Conservation (phyloP, 352 stramenopile genomes). For the Pythium graminicola region DNA sequence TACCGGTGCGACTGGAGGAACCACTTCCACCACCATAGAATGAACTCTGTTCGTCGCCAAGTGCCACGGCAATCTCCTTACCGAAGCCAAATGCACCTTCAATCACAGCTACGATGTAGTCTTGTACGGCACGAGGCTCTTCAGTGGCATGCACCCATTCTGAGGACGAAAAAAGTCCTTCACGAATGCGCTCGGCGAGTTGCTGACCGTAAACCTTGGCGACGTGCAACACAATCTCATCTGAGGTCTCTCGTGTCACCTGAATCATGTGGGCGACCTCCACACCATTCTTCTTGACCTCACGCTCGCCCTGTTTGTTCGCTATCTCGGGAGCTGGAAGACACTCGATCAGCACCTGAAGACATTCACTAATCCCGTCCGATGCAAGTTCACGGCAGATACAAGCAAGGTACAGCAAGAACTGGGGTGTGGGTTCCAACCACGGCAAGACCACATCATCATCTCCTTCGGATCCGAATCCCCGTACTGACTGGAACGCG, state of each 20-base stretch:
- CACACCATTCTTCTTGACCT: constrained; percentile 18
- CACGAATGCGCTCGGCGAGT: constrained; percentile 37
- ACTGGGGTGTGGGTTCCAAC: constrained; percentile 55
- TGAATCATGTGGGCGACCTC: constrained; percentile 75
- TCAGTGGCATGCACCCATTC: constrained; percentile 55
- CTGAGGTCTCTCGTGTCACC: constrained; percentile 53
- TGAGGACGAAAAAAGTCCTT: constrained; percentile 30
- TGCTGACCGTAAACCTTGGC: constrained; percentile 55
- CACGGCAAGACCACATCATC: constrained; percentile 40
- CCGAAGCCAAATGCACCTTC: constrained; percentile 47
- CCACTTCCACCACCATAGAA: constrained; percentile 29
- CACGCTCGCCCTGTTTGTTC: not conserved
- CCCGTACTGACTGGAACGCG: constrained; percentile 29
- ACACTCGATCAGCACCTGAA: constrained; percentile 65
- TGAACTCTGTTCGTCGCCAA: constrained; percentile 52
- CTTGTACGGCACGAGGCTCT: constrained; percentile 61
- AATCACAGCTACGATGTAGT: constrained; percentile 53
- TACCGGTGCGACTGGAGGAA: constrained; percentile 36
- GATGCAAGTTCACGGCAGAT: constrained; percentile 57
- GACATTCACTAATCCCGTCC: constrained; percentile 61
- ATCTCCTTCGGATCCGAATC: constrained; percentile 12
- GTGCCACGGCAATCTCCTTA: constrained; percentile 54
- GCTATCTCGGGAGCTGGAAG: constrained; percentile 27
- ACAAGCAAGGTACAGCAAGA: constrained; percentile 64
- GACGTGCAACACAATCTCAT: constrained; percentile 55